Conservation (phyloP, 106 monocot genomes). For the Allium sativum region DNA sequence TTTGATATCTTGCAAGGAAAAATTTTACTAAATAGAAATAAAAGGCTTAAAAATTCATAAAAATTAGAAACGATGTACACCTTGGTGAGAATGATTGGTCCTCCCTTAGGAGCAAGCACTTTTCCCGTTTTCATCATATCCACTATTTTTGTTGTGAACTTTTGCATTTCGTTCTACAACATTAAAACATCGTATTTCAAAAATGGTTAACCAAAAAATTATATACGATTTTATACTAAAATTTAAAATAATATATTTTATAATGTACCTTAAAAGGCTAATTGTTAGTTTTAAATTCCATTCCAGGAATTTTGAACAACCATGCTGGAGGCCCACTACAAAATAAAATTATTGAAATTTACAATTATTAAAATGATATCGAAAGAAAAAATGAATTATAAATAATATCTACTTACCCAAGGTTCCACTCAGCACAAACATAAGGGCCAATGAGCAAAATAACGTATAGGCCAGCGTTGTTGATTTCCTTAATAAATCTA, state of each 20-base stretch:
- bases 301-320: conserved; percentile 24
- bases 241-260: background rate
- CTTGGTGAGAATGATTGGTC: conserved; percentile 52
- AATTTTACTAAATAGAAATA: too few species aligned
- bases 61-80: background rate
- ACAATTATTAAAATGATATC: background rate
- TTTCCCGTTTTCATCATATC: conserved; percentile 25
- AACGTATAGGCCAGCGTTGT: conserved; percentile 30
- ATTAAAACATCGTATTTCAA: background rate
- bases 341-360: background rate
- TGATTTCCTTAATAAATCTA: conserved; percentile 31
- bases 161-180: conserved; percentile 37
- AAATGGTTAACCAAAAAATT: too few species aligned
- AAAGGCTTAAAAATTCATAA: too few species aligned
- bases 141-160: conserved; percentile 32
- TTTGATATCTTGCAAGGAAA: too few species aligned
- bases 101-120: conserved; percentile 31
- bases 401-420: conserved; percentile 20
- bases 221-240: background rate
- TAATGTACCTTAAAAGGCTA: conserved; percentile 15
- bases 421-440: conserved; percentile 50
- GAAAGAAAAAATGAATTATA: too few species aligned
- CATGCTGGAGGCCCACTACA: conserved; percentile 40
- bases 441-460: conserved; percentile 47
- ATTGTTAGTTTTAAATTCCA: conserved; percentile 26